These are phyloP conservation scores for Aspergillus unguis DNA, from an alignment of 2,329 filamentous ascomycete genomes.

Conservation along the genomic window DNA sequence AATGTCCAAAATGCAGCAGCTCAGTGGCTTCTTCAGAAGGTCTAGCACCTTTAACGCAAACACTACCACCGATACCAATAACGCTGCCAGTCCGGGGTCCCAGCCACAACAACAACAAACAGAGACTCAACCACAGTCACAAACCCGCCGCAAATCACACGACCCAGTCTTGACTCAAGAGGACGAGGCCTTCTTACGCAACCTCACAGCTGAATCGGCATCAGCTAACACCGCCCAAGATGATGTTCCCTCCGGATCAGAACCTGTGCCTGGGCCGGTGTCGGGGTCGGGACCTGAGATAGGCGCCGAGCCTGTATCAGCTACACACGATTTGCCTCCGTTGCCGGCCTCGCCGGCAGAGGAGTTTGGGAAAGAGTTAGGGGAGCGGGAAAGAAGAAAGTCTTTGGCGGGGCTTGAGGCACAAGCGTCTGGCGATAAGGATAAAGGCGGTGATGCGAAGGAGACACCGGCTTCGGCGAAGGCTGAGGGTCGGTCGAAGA, in stretches of 20 bases:
- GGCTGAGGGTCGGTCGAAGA: conserved; percentile 9
- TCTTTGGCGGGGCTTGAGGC: conserved; percentile 14
- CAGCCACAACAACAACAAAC: not conserved
- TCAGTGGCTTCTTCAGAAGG: conserved; percentile 44
- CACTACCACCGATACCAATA: not conserved
- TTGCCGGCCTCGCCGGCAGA: conserved; percentile 42
- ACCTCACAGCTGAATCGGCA: conserved; percentile 46
- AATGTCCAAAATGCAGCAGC: conserved; percentile 37
- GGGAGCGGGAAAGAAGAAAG: conserved; percentile 33
- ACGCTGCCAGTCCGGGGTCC: not conserved
- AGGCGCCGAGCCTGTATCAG: too few relatives aligned
- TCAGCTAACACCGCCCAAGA: conserved; percentile 19
- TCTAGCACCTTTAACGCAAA: conserved; percentile 8
- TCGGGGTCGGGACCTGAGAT: too few relatives aligned
- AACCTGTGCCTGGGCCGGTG: too few relatives aligned
- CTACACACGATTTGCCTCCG: conserved; percentile 46
- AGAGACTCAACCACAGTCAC: conserved; percentile 19
- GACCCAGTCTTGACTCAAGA: conserved; percentile 56
- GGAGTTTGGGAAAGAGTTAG: conserved; percentile 34
- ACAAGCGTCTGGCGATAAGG: not conserved
- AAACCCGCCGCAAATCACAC: conserved; percentile 30
- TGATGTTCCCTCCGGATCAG: conserved; percentile 7
- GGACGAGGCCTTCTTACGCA: conserved; percentile 56
- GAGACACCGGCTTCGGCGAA: conserved; percentile 10
- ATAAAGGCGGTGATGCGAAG: not conserved